Conservation (phyloP, 345 rosid genomes). For the Pseudoturritis turrita region DNA sequence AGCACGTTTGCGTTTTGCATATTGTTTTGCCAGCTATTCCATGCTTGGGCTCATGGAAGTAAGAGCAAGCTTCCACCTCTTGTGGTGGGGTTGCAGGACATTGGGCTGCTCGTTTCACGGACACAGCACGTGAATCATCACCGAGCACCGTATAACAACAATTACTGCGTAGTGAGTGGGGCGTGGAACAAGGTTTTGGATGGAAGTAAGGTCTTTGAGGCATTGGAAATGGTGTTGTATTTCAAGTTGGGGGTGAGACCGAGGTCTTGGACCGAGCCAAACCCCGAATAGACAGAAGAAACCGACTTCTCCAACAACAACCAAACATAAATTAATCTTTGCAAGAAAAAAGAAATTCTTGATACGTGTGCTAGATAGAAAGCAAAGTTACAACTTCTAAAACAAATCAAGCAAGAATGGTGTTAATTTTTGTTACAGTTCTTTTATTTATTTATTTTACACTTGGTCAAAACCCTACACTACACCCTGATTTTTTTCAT, state of each 20-base stretch:
- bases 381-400: too few relatives aligned
- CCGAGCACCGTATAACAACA: conserved; percentile 64
- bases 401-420: too few relatives aligned
- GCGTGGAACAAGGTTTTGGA: conserved; percentile 65
- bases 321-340: conserved; percentile 4
- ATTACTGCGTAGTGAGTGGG: conserved; percentile 80
- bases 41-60: conserved; percentile 84
- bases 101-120: conserved; percentile 59
- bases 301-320: conserved; percentile 21
- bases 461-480: too few relatives aligned
- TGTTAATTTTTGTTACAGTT: too few relatives aligned
- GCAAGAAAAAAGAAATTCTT: too few relatives aligned
- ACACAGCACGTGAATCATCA: conserved; percentile 62
- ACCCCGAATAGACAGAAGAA: conserved; percentile 61
- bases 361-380: too few relatives aligned
- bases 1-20: conserved; percentile 53
- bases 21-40: conserved; percentile 82
- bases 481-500: too few relatives aligned
- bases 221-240: conserved; percentile 57
- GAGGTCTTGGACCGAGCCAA: conserved; percentile 72
- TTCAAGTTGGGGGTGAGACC: conserved; percentile 54
- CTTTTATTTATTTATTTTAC: too few relatives aligned
- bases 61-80: conserved; percentile 63
- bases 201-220: conserved; percentile 51
- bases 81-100: conserved; percentile 62